A percentile compares a stretch with the other conserved stretches of the same genome.
These are phyloP conservation scores for Boletus semigastroideus DNA, from an alignment of 1,284 basidiomycete genomes.

Conservation along the genomic window DNA sequence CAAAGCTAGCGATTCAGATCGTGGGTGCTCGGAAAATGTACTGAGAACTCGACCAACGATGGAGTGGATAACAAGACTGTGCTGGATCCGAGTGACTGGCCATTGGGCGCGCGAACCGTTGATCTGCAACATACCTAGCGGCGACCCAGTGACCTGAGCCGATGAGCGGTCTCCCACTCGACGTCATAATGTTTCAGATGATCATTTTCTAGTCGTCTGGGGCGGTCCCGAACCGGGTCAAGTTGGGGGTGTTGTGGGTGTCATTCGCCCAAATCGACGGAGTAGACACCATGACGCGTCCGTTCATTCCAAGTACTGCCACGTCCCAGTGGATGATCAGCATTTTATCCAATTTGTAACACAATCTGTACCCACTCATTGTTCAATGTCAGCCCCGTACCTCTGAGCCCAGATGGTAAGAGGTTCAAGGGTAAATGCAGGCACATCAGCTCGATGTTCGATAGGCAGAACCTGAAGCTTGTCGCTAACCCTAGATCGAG, in stretches of 20 bases:
- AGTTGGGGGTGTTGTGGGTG: background rate
- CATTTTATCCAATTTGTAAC: too few relatives aligned
- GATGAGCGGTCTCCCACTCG: background rate
- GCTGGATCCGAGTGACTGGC: background rate
- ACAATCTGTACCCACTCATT: background rate
- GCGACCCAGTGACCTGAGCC: background rate
- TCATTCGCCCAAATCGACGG: background rate
- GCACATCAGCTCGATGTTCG: background rate
- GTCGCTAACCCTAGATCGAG: too few relatives aligned
- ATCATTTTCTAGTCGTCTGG: background rate
- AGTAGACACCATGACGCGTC: background rate
- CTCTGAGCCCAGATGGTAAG: too few relatives aligned
- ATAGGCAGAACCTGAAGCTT: too few relatives aligned
- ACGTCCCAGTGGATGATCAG: background rate
- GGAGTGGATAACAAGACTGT: background rate
- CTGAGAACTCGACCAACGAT: constrained; percentile 1
- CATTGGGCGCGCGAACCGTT: background rate
- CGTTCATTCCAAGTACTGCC: background rate
- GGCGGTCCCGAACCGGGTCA: background rate
- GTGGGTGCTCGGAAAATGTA: background rate
- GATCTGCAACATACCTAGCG: background rate
- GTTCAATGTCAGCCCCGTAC: background rate
- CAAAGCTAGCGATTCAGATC: background rate
- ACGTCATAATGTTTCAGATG: constrained; percentile 4
- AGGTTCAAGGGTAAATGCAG: background rate